Percentiles rank a stretch among this genome's conserved stretches.
phyloP scores from a whole-genome alignment of 2,329 filamentous ascomycete species.

The Talaromyces amestolkiae region DNA sequence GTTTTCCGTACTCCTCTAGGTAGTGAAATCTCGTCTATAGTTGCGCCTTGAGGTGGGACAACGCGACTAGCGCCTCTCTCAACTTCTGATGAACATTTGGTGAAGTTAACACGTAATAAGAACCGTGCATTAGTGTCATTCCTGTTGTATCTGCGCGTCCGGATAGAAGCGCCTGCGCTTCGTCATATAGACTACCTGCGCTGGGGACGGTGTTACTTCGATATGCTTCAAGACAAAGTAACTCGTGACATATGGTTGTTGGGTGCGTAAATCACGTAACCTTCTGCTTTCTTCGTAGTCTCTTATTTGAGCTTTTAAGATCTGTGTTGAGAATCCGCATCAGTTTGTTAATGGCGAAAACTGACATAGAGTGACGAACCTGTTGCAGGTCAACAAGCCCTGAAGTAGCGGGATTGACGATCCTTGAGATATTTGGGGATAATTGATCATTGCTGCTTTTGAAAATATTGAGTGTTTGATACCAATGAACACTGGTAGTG shows the following conservation, averaged over 20 bases:
- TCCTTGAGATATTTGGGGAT: conserved; percentile 39
- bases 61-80: conserved; percentile 27
- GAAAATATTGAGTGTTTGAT: conserved; percentile 30
- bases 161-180: conserved; percentile 48
- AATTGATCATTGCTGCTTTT: conserved; percentile 38
- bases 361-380: neutral
- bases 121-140: conserved; percentile 37
- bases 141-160: conserved; percentile 48
- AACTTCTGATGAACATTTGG: conserved; percentile 24
- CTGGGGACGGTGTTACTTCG: conserved; percentile 33
- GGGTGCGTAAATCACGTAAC: conserved; percentile 28
- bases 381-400: conserved; percentile 40
- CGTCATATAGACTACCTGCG: conserved; percentile 41
- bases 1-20: conserved; percentile 23
- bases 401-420: conserved; percentile 35
- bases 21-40: conserved; percentile 22
- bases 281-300: conserved; percentile 26
- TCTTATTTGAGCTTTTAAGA: conserved; percentile 26
- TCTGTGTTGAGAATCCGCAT: conserved; percentile 18
- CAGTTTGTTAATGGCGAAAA: neutral
- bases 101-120: conserved; percentile 31
- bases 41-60: conserved; percentile 27
- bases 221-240: conserved; percentile 32
- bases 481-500: conserved; percentile 21
- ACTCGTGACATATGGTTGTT: conserved; percentile 38